Percentiles rank a stretch among this genome's conserved stretches.
Conservation (phyloP, 345 rosid species). For the Melaleuca quinquenervia region DNA sequence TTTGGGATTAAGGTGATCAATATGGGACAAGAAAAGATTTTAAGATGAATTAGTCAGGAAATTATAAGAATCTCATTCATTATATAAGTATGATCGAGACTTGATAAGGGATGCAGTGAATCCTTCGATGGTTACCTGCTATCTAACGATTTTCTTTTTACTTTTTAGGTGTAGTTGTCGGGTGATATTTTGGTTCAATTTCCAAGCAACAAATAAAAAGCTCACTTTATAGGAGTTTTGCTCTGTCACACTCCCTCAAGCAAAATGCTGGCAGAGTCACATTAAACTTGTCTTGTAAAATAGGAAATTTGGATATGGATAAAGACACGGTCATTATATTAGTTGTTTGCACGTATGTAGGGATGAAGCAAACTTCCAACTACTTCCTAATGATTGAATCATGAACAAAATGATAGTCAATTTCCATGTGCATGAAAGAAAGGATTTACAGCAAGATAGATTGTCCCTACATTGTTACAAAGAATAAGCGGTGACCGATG, state of each 20-base stretch:
- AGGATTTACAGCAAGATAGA: background rate
- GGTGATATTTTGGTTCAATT: too few relatives aligned
- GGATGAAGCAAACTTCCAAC: background rate
- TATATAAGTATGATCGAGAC: accelerated
- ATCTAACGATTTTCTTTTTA: background rate
- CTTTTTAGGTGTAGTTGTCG: too few relatives aligned
- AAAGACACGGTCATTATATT: background rate
- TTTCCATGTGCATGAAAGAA: background rate
- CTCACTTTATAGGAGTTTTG: background rate
- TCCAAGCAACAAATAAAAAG: too few relatives aligned
- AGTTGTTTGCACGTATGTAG: accelerated
- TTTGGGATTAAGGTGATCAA: background rate
- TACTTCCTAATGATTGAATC: background rate
- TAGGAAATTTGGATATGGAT: background rate
- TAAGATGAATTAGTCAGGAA: background rate
- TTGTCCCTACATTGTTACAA: background rate
- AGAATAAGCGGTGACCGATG: background rate
- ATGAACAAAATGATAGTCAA: background rate
- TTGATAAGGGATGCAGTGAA: background rate
- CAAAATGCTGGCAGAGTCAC: background rate
- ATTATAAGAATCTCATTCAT: background rate
- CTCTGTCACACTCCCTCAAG: background rate
- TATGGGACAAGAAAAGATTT: background rate
- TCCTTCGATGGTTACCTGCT: background rate
- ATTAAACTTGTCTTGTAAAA: background rate